Base-by-base conservation (phyloP, 1,284 basidiomycete species). In the Cutaneotrichosporon mucoides region DNA sequence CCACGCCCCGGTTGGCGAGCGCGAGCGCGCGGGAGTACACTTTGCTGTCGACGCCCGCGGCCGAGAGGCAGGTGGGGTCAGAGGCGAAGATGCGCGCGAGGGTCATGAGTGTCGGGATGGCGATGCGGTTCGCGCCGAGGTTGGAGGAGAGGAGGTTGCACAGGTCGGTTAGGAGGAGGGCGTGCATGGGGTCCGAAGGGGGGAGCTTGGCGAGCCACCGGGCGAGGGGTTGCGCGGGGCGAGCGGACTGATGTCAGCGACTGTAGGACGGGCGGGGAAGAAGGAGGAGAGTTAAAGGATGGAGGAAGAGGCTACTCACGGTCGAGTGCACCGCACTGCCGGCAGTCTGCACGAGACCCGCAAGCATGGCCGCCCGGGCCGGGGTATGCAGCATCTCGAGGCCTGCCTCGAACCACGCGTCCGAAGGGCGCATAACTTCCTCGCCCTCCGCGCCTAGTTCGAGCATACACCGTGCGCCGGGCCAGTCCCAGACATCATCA, bases 311-410 rank as follows among this genome's bases (percentile, higher is more conserved):
- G n/a, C n/a, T 9, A 78, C 87, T 77, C 71, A 92, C 91, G 10
- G 86, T 88, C 67, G 87, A 89, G 64, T 88, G 86, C 4, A 89
- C 90, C 74, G 85, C 87, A 72, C 89, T 88, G 41, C 87, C 88
- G 37, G 89, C 80, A 64, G 88, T 91, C 55, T 89, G 79, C 3
- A 92, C 81, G 4, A 93, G 75, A 0, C 92, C 92, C 5, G 82
- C 80, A 16, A 94, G 80, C 35, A 94, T 69, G n/a, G 80, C 69
- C 44, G 76, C 73, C 1, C 57, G 56, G 8, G 55, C 48, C 1
- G 59, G 57, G 12, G 62, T 61, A 38, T 33, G 55, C 1, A 64
- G 48, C 11, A 64, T 35, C 1, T 35, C 51, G 1, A 61, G 59
- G 24, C 59, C 59, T 4, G 55, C 34, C 11, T 41, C 48, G 37